Base-by-base conservation (phyloP, 129 eudicot genomes). In the Sambucus nigra region DNA sequence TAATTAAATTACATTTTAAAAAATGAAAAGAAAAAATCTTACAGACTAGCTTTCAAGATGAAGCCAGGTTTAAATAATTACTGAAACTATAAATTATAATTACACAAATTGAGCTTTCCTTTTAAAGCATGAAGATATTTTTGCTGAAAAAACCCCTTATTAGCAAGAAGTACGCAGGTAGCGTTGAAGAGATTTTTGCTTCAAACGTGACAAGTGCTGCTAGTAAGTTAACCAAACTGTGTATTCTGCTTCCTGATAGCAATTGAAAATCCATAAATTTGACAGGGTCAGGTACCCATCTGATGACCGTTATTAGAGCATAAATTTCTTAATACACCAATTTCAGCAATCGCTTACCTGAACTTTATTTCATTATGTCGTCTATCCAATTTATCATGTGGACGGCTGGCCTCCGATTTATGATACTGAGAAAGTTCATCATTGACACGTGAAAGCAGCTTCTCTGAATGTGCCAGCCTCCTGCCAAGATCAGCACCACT, bases 401-500 rank as follows among this genome's bases (percentile, higher is more conserved):
- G 35, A 28, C 63, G 60, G 47, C 48, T 69, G 70, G 71, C 61
- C 49, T 60, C 79, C 47, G 72, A 65, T 45, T 53, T 62, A 56
- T 75, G 62, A 38, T 77, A 72, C 40, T 76, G 87, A 60, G 84
- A 74, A 55, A 70, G 78, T 53, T 73, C 80, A 40, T 76, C 68
- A 50, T 79, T 64, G 19, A 76, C 75, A 22, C 75, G 67, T 49
- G 47, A 24, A 66, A 76, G 73, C 70, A 67, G 41, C 68, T 63
- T 80, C 33, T 73, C 76, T 42, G 82, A 71, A 57, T 74, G 55
- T 5, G 75, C 59, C 51, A 74, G 46, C 61, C 80, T 68, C 74
- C 59, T 70, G 71, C 76, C 53, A 51, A 69, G 63, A 35, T 68
- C 79, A n/a, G 44, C 47, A n/a, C n/a, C n/a, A n/a, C n/a, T n/a